Evolutionary conservation across 176 grass and related monocot species (phyloP), one percentile per base, ranked within the genome.

Genomic region (Oryza rufipogon): DNA sequence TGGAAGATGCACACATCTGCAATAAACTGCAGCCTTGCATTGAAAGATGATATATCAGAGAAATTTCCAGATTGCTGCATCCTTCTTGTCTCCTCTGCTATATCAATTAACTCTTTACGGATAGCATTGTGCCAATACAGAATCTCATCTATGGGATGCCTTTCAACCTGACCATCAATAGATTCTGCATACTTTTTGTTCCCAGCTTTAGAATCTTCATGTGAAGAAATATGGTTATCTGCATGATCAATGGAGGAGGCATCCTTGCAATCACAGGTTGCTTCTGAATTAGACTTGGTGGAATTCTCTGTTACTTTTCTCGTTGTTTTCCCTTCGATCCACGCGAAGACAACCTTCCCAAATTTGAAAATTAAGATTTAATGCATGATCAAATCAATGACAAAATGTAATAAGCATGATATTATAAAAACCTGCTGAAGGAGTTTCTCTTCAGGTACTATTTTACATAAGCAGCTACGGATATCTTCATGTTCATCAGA

Each of bases 1-100:
- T 99, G 97, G 78, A 94, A 99, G 68, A 96, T 94, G 88, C 97
- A 99, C 74, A 99, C 90, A 91, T 99, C 93, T 79, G 93, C 97
- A 81, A 99, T 87, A 87, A 99, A 96, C 74, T 99, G 91, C 85
- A 99, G 91, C 68, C 97, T 96, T 12, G 76, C 61, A 82, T 91
- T 94, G 76, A 99, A 94, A 42, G 75, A 72, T 92, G 90, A 91
- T 85, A 99, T 90, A 80, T 96, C 90, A 91, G 97, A 92, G 89
- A 99, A 99, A 86, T 96, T 90, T 23, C 78, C 88, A 80, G 93
- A 91, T 45, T 84, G 82, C 71, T 91, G 93, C 83, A 99, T 82
- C 71, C 91, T 92, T 73, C 93, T 96, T 76, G 93, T 91, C 71
- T 92, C 97, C 48, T 96, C 84, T 84, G 88, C 83, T 86, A 99